These are phyloP conservation scores for Phyllosticta paracitricarpa DNA, from an alignment of 2,329 filamentous ascomycete species.

Conservation along the genomic window DNA sequence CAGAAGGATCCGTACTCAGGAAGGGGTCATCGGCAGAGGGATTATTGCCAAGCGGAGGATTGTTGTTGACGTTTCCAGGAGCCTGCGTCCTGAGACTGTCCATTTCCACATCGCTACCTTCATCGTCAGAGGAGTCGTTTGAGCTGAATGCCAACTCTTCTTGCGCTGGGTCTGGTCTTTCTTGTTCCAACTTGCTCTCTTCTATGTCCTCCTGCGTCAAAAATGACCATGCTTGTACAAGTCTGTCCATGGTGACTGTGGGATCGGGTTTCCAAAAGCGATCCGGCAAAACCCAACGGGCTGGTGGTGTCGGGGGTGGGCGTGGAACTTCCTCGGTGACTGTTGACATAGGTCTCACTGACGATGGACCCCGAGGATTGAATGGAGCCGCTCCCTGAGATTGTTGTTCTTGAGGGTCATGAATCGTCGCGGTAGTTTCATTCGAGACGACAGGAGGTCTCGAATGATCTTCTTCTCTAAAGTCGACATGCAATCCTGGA, in stretches of 20 bases:
- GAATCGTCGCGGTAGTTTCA: no score
- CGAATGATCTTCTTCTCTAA: no score
- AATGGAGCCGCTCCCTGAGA: no score
- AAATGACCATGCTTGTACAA: not conserved
- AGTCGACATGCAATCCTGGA: not conserved
- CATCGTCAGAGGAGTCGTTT: not conserved
- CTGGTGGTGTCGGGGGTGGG: not conserved
- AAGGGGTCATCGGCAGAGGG: no score
- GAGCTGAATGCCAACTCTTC: not conserved
- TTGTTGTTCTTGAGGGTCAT: not conserved
- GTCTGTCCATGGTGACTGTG: not conserved
- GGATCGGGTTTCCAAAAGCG: not conserved
- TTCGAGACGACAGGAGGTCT: no score
- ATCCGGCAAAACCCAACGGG: not conserved
- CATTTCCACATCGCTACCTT: not conserved
- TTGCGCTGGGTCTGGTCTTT: not conserved
- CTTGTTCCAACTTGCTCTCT: not conserved
- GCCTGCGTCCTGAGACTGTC: not conserved
- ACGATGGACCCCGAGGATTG: no score
- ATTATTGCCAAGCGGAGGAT: not conserved
- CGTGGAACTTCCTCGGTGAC: not conserved
- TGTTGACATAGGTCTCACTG: not conserved
- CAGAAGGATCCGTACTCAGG: no score
- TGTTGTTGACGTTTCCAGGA: not conserved
- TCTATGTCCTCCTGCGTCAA: not conserved